Conservation (phyloP, 2,329 filamentous ascomycete species). For the Nothophaeocryptopus gaeumannii region DNA sequence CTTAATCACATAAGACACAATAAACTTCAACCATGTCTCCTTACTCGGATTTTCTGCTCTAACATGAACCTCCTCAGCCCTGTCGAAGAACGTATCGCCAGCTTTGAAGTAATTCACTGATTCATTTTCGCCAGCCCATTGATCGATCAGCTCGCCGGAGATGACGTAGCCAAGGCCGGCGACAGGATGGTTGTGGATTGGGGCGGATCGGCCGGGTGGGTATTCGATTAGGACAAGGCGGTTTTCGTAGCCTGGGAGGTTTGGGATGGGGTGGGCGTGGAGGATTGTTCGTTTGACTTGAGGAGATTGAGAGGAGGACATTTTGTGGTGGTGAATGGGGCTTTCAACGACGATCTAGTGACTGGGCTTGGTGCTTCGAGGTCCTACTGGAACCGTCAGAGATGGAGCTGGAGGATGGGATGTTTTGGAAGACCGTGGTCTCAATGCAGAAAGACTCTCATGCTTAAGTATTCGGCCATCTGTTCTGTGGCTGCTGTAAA, state of each 20-base stretch:
- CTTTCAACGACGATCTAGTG: no score
- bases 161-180: slow-evolving; percentile 1
- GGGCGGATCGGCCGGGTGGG: slow-evolving; percentile 1
- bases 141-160: neutral
- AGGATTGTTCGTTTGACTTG: slow-evolving; percentile 1
- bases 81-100: slow-evolving; percentile 1
- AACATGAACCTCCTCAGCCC: neutral
- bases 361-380: no score
- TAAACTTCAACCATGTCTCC: neutral
- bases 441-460: no score
- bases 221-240: slow-evolving; percentile 4
- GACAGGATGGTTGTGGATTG: slow-evolving; percentile 5
- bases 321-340: no score
- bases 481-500: no score
- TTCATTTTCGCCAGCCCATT: neutral
- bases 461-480: no score
- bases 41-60: neutral
- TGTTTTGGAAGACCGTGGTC: no score
- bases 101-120: neutral
- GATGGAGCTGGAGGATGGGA: no score
- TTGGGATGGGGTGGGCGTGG: slow-evolving; percentile 1
- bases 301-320: no score
- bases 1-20: slow-evolving; percentile 4
- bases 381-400: no score
- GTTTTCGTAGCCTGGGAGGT: slow-evolving; percentile 6